A percentile compares a stretch with the other conserved stretches of the same genome.
Conservation (phyloP, 2,329 filamentous ascomycete genomes). For the Boeremia exigua region DNA sequence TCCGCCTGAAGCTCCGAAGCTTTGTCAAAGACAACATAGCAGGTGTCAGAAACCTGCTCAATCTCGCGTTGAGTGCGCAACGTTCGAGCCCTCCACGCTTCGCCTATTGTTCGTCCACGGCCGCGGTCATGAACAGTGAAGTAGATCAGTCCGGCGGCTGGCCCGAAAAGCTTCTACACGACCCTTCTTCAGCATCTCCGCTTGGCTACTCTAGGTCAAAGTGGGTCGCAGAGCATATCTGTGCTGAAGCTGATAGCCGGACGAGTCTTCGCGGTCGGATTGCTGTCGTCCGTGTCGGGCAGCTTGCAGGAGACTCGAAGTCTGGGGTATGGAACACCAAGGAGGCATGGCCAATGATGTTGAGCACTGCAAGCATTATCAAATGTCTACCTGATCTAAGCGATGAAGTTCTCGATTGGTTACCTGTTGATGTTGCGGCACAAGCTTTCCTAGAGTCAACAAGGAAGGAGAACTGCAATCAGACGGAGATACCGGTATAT, state of each 20-base stretch:
- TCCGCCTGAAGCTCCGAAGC: constrained; percentile 61
- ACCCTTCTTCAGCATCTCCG: constrained; percentile 53
- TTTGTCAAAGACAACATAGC: constrained; percentile 63
- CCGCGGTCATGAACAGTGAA: constrained; percentile 48
- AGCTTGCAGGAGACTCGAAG: constrained; percentile 47
- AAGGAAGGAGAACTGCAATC: constrained; percentile 11
- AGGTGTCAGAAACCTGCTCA: constrained; percentile 58
- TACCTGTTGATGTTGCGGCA: constrained; percentile 47
- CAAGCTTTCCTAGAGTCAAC: constrained; percentile 57
- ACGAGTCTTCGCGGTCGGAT: constrained; percentile 37
- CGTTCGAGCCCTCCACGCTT: constrained; percentile 46
- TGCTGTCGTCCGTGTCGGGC: constrained; percentile 48
- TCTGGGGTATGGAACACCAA: constrained; percentile 41
- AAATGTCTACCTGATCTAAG: constrained; percentile 38
- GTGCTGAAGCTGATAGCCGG: constrained; percentile 47
- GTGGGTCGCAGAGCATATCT: constrained; percentile 66
- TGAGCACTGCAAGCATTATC: constrained; percentile 40
- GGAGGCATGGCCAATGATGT: constrained; percentile 46
- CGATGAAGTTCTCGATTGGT: constrained; percentile 39
- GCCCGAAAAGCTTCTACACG: constrained; percentile 50
- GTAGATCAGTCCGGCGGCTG: constrained; percentile 32
- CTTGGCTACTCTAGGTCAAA: constrained; percentile 62
- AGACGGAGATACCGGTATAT: constrained; percentile 45
- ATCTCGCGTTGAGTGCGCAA: constrained; percentile 50
- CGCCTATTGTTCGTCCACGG: constrained; percentile 61